A percentile compares a stretch with the other conserved stretches of the same genome.
These are phyloP conservation scores for Phytophthora crassamura DNA, from an alignment of 352 stramenopile species.

Conservation along the genomic window DNA sequence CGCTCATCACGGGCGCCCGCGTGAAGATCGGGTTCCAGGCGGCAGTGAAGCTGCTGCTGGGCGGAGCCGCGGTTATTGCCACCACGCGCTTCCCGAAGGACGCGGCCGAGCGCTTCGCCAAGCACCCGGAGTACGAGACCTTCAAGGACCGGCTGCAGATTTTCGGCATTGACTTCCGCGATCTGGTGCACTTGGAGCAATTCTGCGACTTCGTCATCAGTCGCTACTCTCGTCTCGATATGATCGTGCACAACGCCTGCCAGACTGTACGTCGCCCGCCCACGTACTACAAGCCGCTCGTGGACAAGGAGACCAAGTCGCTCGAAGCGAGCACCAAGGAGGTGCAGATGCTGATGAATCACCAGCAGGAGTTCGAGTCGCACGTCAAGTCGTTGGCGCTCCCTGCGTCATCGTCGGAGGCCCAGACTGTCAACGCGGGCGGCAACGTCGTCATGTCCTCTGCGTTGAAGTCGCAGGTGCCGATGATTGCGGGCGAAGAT, in stretches of 20 bases:
- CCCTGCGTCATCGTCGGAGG: constrained; percentile 40
- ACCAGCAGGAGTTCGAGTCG: constrained; percentile 80
- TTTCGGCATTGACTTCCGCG: constrained; percentile 96
- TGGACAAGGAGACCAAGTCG: constrained; percentile 84
- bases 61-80: constrained; percentile 93
- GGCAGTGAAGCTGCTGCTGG: constrained; percentile 94
- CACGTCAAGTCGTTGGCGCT: constrained; percentile 71
- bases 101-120: constrained; percentile 89
- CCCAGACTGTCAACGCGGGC: constrained; percentile 16
- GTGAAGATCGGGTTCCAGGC: constrained; percentile 98
- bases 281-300: constrained; percentile 94
- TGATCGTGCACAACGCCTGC: constrained; percentile 98
- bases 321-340: constrained; percentile 57
- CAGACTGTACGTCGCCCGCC: constrained; percentile 95
- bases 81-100: constrained; percentile 96
- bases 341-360: constrained; percentile 76
- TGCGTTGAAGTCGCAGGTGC: constrained; percentile 85
- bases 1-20: constrained; percentile 94
- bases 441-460: constrained; percentile 66
- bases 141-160: constrained; percentile 95
- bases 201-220: constrained; percentile 91
- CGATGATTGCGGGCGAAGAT: constrained; percentile 77
- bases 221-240: constrained; percentile 92
- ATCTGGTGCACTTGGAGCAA: constrained; percentile 95
- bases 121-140: constrained; percentile 92